Evolutionary conservation across 208 protist genomes (phyloP), one percentile per base, ranked within the genome.

Genomic region (Leishmania martiniquensis): DNA sequence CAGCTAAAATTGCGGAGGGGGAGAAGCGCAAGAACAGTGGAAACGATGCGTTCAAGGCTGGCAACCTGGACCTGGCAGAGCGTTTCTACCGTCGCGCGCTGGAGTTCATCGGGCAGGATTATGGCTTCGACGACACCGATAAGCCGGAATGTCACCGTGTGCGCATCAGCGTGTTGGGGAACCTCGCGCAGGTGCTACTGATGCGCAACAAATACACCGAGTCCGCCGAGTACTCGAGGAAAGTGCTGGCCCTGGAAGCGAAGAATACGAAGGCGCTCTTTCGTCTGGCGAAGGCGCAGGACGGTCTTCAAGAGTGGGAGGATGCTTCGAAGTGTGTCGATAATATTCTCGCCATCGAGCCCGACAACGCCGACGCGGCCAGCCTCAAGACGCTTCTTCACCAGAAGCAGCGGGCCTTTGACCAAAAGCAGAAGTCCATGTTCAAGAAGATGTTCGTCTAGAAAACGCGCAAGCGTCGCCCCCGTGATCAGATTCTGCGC

Each of bases 361-460:
- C 92, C 2, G 60, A 65, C 52, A 97, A 96, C 76, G 78, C 83
- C 9, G 90, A 96, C 54, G 94, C 92, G 4, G 69, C 65, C 62
- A 77, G 76, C 13, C 75, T 96, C 72, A 82, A 86, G 81, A n/a
- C 78, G 49, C 84, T 59, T 2, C 76, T 97, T 59, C 81, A 81
- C 34, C 87, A 83, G 45, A 49, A 85, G 69, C 79, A 89, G 72
- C 91, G 85, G 75, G 87, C 82, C n/a, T 95, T 88, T 49, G 89
- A 96, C 45, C 80, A 90, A 74, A 95, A 95, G 89, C 91, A 97
- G 74, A 91, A 90, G 67, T 80, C 83, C 0, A 47, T 90, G 7
- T 97, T 91, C 77, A 94, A 91, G 84, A 95, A 94, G 59, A 93
- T 97, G 90, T 97, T 97, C 59, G 76, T 85, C 39, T 95, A 81